Evolutionary conservation across 352 stramenopile genomes (phyloP), one percentile per base, ranked within the genome.

Genomic region (Phytopythium oedochilum): DNA sequence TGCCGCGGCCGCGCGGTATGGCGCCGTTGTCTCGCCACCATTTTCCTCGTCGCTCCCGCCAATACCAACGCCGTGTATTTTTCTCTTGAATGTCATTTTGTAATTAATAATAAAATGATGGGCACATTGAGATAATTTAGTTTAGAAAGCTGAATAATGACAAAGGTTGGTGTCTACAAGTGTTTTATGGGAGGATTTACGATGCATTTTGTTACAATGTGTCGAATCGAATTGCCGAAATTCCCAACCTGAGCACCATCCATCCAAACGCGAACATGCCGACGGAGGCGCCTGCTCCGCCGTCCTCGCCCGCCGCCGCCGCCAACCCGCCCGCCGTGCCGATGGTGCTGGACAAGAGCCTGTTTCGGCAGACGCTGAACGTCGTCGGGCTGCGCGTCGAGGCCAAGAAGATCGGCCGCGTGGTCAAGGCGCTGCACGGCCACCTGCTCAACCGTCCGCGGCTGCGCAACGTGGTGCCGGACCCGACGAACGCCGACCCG

Each of bases 391-490:
- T 92, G 57, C 75, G 79, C 57, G 80, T 88, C 20, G 80, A 89
- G 57, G 77, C 77, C 58, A 89, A 92, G 68, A 88, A 92, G 57
- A 90, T 92, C 63, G 78, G 82, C 0, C 57, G 68, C 18, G 73
- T 92, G 32, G 75, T 92, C 18, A 83, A 90, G 66, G 69, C 62
- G 26, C 70, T 92, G 38, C 81, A 89, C 32, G 73, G 81, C 40
- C 74, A 92, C 42, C 52, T 92, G 53, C 71, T 92, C 15, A 90
- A 92, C 59, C 63, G 73, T 11, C 79, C 82, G 47, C 74, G 77
- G 20, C 63, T 92, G 55, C 79, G 79, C 49, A 90, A 90, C 55
- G 82, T 92, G 38, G 82, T 92, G 44, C 71, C 77, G 3, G 77
- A 87, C 63, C 77, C 82, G 43, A 78, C 58, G 23, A 80, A 86